These are phyloP conservation scores for Tuctoria greenei DNA, from an alignment of 176 grass and related monocot genomes.

Conservation along the genomic window DNA sequence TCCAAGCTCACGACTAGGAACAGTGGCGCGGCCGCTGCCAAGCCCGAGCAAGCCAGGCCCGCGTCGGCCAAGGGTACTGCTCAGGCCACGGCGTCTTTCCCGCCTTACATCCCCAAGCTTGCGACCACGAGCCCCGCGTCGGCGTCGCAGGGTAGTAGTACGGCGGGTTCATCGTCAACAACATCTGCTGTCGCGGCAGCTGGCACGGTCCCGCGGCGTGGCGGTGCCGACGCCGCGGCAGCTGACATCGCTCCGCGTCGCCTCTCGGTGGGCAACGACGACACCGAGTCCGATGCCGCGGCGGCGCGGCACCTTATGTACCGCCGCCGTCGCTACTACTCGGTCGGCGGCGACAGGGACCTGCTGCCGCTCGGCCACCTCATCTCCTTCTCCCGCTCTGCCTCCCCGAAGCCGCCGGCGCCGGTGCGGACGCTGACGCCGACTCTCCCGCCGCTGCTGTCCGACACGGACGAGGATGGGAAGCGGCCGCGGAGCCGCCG, in stretches of 20 bases:
- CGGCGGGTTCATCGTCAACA: not conserved
- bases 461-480: conserved; percentile 39
- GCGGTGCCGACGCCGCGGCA: not conserved
- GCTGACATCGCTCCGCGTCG: conserved; percentile 40
- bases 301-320: conserved; percentile 8
- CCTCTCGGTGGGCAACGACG: conserved; percentile 47
- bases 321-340: conserved; percentile 48
- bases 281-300: not conserved
- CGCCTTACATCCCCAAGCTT: conserved; percentile 17
- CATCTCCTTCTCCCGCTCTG: conserved; percentile 41
- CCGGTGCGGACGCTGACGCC: not conserved
- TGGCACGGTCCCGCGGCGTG: conserved; percentile 29
- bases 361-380: conserved; percentile 41
- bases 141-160: conserved; percentile 23
- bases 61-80: not conserved
- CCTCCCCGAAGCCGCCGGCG: not conserved
- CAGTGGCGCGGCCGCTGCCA: not conserved
- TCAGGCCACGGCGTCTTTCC: conserved; percentile 1
- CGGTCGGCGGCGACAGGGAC: conserved; percentile 55
- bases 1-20: conserved; percentile 51
- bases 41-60: not conserved
- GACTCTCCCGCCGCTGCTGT: conserved; percentile 1
- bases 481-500: conserved; percentile 26
- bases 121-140: conserved; percentile 4
- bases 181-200: not conserved